Base-by-base conservation (phyloP, 352 stramenopile species). In the Peronosclerospora sorghi region DNA sequence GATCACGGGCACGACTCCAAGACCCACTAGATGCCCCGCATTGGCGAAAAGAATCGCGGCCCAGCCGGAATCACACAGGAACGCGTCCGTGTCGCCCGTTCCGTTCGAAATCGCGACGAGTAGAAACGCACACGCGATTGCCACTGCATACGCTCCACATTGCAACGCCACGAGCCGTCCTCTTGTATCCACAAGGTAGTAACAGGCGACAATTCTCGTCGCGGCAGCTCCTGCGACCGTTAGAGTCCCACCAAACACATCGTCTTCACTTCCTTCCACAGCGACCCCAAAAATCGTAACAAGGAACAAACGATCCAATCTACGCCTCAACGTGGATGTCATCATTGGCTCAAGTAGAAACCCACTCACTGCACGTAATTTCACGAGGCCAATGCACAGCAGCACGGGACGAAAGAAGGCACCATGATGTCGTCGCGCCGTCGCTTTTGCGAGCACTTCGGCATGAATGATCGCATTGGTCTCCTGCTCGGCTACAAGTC, bases 401-500 rank as follows among this genome's bases (percentile, higher is more conserved):
- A 81, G 49, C 1, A 90, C 52, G 12, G 74, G 74, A 0, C 78
- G 72, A 41, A 76, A 79, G 51, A 90, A 86, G 10, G 70, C 74
- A 23, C 67, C 59, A 41, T 74, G 72, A 45, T 83, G 68, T 20
- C 58, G 58, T 35, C 63, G 56, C 12, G 75, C 68, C 28, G 73
- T 65, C 9, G 45, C 44, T n/a, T n/a, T n/a, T n/a, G 70, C 73
- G 18, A 87, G 59, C 24, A 82, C 54, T 37, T 73, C 69, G 7
- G 75, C 74, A 35, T 91, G 75, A 28, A 90, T 76, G 48, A 90
- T 69, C 3, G 66, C 54, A 46, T 90, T 90, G 10, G 83, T 62
- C 27, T 84, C 62, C 29, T 73, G 54, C 40, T 90, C 75, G 1
- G 75, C 78, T 30, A 61, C 63, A 14, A 59, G 51, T 42, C 74